These are phyloP conservation scores for Primulina eburnea DNA, from an alignment of 257 asterid genomes.

Conservation along the genomic window DNA sequence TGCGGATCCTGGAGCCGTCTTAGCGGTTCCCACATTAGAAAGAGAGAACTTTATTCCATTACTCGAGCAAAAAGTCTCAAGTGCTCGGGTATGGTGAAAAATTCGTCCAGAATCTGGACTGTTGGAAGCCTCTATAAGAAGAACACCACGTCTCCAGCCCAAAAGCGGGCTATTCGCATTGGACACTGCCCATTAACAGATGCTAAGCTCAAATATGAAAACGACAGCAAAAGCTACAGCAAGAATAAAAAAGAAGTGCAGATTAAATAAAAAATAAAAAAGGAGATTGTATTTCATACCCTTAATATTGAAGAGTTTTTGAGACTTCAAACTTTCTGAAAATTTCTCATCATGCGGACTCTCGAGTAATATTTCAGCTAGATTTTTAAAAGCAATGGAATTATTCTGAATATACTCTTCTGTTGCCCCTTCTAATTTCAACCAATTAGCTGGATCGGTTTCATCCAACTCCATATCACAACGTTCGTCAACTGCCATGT, in stretches of 20 bases:
- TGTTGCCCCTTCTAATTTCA: conserved; percentile 79
- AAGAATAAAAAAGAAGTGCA: neutral
- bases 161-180: conserved; percentile 65
- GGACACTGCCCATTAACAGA: conserved; percentile 33
- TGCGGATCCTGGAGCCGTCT: conserved; percentile 57
- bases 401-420: conserved; percentile 73
- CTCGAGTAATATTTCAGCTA: conserved; percentile 79
- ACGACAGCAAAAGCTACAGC: conserved; percentile 13
- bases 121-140: conserved; percentile 88
- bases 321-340: conserved; percentile 53
- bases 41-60: conserved; percentile 64
- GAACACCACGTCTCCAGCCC: conserved; percentile 93
- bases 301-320: conserved; percentile 48
- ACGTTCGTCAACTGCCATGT: conserved; percentile 80
- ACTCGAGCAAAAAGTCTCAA: conserved; percentile 74
- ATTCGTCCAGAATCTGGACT: conserved; percentile 97
- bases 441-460: conserved; percentile 93
- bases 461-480: conserved; percentile 99
- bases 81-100: conserved; percentile 81
- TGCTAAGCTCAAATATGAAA: conserved; percentile 19
- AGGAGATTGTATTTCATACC: conserved; percentile 28
- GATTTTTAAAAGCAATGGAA: conserved; percentile 58
- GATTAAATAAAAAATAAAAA: neutral
- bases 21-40: conserved; percentile 50
- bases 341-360: conserved; percentile 70